Evolutionary conservation across 371 early-diverging fungal species (phyloP), one percentile per base, ranked within the genome.

Genomic region (Apophysomyces trapeziformis): DNA sequence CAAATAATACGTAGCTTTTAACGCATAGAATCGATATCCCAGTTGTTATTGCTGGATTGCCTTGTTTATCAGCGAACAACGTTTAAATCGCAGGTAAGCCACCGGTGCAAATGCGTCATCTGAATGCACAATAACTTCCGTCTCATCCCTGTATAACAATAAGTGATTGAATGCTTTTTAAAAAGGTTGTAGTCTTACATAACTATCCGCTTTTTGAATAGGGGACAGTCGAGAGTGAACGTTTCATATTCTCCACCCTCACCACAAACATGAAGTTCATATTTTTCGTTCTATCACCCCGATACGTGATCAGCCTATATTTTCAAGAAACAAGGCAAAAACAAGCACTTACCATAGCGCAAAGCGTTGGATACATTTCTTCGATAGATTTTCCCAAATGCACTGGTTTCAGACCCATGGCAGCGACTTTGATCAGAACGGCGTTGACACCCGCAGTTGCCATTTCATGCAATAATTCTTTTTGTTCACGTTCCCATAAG

Each of bases 211-310:
- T 91, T 92, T 63, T 87, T 90, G 73, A 98, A 99, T n/a, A 99
- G 74, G 3, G 99, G 99, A 71, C 96, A 96, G 75, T 99, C 99
- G 39, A 99, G 68, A 0, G 97, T 96, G 54, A 99, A 85, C 9
- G 97, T 95, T 76, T 99, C 99, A 74, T 93, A 99, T 80, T 99
- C 99, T 21, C 99, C 99, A 50, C 99, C 99, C 81, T 99, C 99
- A 45, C 99, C 99, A 76, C 99, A 99, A 7, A 95, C 86, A 77
- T 99, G 96, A 21, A 93, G 74, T 36, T 93, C 96, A 71, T 89
- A 96, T 67, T 87, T 87, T 35, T 87, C 83, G 68, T 92, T 84
- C 92, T 87, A 70, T 45, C 6, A 11, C 38, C n/a, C 7, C 13
- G 41, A 43, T 1, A 14, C 7, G n/a, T 16, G 7, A 35, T 12